phyloP scores from a whole-genome alignment of 164 flowering plant species.

The Magnolia kwangsiensis region DNA sequence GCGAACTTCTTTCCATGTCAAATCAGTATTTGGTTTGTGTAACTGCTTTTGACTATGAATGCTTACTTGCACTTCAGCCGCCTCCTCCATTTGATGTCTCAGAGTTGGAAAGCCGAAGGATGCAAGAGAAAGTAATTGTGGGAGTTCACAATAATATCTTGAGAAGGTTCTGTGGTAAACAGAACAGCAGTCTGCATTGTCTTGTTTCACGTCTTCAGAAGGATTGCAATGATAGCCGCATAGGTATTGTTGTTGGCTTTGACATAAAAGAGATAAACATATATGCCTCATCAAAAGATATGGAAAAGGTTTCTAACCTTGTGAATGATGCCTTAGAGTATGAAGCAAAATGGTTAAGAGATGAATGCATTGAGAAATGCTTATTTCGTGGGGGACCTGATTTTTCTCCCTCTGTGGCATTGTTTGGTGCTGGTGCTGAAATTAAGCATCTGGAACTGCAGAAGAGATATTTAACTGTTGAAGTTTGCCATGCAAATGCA shows the following conservation, averaged over 20 bases:
- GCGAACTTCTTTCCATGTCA: constrained; percentile 60
- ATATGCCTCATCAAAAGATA: constrained; percentile 47
- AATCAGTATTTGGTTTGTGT: constrained; percentile 81
- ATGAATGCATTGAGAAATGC: constrained; percentile 82
- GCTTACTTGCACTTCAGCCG: constrained; percentile 46
- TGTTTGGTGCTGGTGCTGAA: constrained; percentile 92
- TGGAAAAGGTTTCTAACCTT: constrained; percentile 38
- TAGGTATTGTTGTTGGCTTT: constrained; percentile 56
- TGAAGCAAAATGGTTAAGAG: constrained; percentile 55
- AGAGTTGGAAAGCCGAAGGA: constrained; percentile 41
- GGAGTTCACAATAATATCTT: constrained; percentile 57
- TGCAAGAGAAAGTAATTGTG: constrained; percentile 40
- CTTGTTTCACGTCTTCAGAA: constrained; percentile 47
- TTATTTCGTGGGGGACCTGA: constrained; percentile 56
- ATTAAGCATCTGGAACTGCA: constrained; percentile 85
- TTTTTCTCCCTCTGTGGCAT: constrained; percentile 56
- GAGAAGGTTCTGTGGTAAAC: constrained; percentile 81
- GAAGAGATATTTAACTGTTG: constrained; percentile 61
- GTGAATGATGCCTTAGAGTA: constrained; percentile 48
- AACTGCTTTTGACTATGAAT: constrained; percentile 65
- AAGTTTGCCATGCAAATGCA: constrained; percentile 42
- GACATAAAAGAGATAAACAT: constrained; percentile 50
- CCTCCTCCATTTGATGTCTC: constrained; percentile 55
- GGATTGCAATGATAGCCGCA: constrained; percentile 49
- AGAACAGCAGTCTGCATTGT: constrained; percentile 35